Conservation (phyloP, 257 asterid species). For the Capsicum chinense region DNA sequence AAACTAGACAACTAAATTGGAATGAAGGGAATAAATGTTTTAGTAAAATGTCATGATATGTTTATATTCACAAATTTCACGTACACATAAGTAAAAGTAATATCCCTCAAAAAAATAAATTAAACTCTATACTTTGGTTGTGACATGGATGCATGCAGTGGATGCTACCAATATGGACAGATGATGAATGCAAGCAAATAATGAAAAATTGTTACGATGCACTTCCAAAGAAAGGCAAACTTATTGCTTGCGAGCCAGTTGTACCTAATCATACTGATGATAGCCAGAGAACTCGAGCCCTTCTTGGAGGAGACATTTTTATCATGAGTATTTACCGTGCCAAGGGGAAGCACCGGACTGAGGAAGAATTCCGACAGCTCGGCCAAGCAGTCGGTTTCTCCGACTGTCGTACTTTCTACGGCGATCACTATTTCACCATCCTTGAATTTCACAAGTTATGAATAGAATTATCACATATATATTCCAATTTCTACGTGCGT, state of each 20-base stretch:
- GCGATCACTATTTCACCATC: constrained; percentile 35
- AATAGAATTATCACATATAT: background rate
- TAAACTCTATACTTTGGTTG: background rate
- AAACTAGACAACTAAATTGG: too few relatives aligned
- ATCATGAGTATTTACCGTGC: constrained; percentile 40
- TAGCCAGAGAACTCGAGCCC: constrained; percentile 38
- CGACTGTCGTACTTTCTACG: background rate
- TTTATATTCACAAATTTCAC: background rate
- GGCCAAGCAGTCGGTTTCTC: constrained; percentile 33
- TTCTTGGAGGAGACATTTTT: constrained; percentile 43
- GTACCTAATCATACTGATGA: constrained; percentile 35
- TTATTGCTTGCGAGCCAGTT: constrained; percentile 41
- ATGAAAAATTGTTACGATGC: constrained; percentile 34
- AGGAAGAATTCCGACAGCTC: constrained; percentile 33
- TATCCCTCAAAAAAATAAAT: background rate
- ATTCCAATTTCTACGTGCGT: background rate
- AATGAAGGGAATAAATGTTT: too few relatives aligned
- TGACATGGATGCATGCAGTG: constrained; percentile 27
- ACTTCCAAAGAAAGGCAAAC: constrained; percentile 37
- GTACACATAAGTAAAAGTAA: too few relatives aligned
- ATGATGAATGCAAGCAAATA: constrained; percentile 36
- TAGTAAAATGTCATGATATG: background rate
- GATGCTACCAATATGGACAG: constrained; percentile 37
- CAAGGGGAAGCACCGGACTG: constrained; percentile 43
- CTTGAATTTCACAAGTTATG: constrained; percentile 38